Percentiles rank a stretch among this genome's conserved stretches.
Evolutionary conservation across 805 yeast species (phyloP).

Genomic region (Saturnispora sanitii): DNA sequence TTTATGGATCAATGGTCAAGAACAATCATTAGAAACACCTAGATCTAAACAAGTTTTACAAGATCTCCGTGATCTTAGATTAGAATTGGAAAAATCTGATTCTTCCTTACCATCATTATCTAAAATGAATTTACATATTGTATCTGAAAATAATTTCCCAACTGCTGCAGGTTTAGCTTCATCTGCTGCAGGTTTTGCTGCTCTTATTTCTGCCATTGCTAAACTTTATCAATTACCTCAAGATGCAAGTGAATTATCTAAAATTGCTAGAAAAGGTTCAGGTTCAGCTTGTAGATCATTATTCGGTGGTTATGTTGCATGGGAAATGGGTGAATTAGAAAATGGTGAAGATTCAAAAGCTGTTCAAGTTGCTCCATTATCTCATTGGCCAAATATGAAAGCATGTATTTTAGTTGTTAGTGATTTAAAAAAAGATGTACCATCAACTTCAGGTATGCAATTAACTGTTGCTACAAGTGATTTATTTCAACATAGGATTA

Average conservation of each 20-base stretch:
- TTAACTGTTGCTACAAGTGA: slow-evolving; percentile 83
- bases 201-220: slow-evolving; percentile 84
- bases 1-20: slow-evolving; percentile 79
- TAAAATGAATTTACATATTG: slow-evolving; percentile 61
- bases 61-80: slow-evolving; percentile 64
- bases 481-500: slow-evolving; percentile 70
- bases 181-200: slow-evolving; percentile 98
- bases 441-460: slow-evolving; percentile 96
- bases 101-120: slow-evolving; percentile 50
- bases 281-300: slow-evolving; percentile 97
- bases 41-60: slow-evolving; percentile 64
- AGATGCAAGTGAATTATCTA: slow-evolving; percentile 73
- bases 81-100: slow-evolving; percentile 48
- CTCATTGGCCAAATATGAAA: slow-evolving; percentile 88
- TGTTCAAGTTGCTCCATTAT: slow-evolving; percentile 74
- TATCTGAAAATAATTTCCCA: slow-evolving; percentile 93
- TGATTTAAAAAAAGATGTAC: slow-evolving; percentile 88
- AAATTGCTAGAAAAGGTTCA: slow-evolving; percentile 95
- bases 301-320: slow-evolving; percentile 96
- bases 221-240: slow-evolving; percentile 78
- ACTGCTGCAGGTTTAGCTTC: slow-evolving; percentile 99
- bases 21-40: slow-evolving; percentile 57
- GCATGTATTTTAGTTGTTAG: slow-evolving; percentile 90
- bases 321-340: slow-evolving; percentile 82
- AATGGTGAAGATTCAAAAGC: slow-evolving; percentile 95